Evolutionary conservation across 176 grass and related monocot genomes (phyloP).

Genomic region (Canna indica): DNA sequence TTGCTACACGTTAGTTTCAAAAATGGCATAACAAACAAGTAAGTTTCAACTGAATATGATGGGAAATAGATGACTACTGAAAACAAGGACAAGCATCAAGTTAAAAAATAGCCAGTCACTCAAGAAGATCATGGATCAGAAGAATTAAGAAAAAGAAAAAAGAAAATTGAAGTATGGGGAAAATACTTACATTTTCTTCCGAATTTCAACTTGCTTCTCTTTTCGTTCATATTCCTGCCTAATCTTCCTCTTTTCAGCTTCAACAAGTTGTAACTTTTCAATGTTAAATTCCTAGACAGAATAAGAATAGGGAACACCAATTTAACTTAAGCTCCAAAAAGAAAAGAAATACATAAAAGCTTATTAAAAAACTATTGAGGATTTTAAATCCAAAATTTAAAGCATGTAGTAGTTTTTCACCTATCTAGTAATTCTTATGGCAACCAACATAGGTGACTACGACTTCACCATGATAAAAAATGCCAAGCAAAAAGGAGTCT

Average conservation of each 20-base stretch:
- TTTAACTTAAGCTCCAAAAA: neutral
- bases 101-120: neutral
- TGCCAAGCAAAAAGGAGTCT: too few relatives aligned
- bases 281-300: conserved; percentile 91
- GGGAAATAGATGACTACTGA: neutral
- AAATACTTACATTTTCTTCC: conserved; percentile 79
- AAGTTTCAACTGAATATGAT: neutral
- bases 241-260: conserved; percentile 97
- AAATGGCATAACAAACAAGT: neutral
- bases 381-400: neutral
- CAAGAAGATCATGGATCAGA: neutral
- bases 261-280: conserved; percentile 96
- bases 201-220: conserved; percentile 97
- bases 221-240: conserved; percentile 96
- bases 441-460: neutral
- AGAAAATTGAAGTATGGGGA: neutral
- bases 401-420: too few relatives aligned
- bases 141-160: neutral
- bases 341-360: neutral
- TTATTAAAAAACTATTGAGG: neutral
- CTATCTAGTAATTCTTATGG: neutral
- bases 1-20: neutral
- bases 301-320: neutral
- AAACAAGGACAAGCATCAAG: neutral
- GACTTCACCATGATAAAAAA: neutral